Conservation (phyloP, 345 rosid species). For the Eucalyptus tenuipes region DNA sequence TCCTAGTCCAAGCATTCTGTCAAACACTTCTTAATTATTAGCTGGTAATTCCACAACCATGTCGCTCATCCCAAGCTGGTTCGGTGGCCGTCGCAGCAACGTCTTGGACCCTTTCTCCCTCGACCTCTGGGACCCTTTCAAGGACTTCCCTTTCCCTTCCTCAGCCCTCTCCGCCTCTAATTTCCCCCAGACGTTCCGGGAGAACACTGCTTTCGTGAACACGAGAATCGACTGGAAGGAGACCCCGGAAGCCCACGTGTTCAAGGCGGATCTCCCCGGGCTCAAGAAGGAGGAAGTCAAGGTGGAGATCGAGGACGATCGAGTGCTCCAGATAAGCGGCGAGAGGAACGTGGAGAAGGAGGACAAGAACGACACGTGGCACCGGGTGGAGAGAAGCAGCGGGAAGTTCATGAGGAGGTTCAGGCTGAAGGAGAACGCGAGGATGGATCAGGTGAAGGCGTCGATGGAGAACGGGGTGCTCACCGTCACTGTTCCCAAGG, state of each 20-base stretch:
- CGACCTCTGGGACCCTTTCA: conserved; percentile 7
- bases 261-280: conserved; percentile 16
- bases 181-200: not conserved
- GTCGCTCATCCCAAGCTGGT: conserved; percentile 9
- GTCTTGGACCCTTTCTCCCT: conserved; percentile 15
- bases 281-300: conserved; percentile 16
- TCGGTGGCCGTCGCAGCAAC: conserved; percentile 1
- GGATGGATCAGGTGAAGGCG: conserved; percentile 5
- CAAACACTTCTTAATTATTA: not conserved
- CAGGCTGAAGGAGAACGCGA: conserved; percentile 7
- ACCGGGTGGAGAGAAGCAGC: conserved; percentile 10
- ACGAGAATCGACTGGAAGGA: conserved; percentile 14
- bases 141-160: not conserved
- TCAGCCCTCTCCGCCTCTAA: not conserved
- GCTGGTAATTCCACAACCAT: not conserved
- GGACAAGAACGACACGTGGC: conserved; percentile 14
- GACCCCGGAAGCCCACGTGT: conserved; percentile 10
- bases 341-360: conserved; percentile 14
- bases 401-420: conserved; percentile 15
- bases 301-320: conserved; percentile 11
- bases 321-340: conserved; percentile 16
- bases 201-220: not conserved
- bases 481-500: conserved; percentile 5
- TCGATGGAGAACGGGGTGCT: conserved; percentile 13
- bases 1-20: not conserved